Base-by-base conservation (phyloP, 2,329 filamentous ascomycete genomes). In the Pezicula rhizophila region DNA sequence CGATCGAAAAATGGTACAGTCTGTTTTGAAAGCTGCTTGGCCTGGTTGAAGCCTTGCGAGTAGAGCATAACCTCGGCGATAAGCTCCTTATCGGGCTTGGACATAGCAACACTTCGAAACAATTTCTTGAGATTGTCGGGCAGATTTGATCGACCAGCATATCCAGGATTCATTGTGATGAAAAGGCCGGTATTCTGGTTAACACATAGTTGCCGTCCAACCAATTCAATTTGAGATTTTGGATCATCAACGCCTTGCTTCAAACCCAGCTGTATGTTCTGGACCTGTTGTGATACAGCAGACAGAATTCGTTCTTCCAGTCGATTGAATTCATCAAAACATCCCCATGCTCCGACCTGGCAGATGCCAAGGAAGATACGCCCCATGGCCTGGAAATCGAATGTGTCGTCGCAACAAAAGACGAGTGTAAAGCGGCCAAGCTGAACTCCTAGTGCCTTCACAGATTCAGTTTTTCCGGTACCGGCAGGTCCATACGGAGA, bases 41-140 rank as follows among this genome's bases (percentile, higher is more conserved):
- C 93, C 67, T 96, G 89, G 61, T 89, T 95, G 76, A 99, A 99
- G 64, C 93, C 93, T 68, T 99, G 93, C 1, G 95, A 99, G 77
- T 96, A 99, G 33, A 99, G 82, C 95, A 99, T 99, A 62, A 99
- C 93, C 73, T 99, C 93, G 33, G 93, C 90, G 70, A 99, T 99
- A 50, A 99, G 85, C 69, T 99, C 95, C 70, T 99, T 99, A 75
- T 99, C 95, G 1, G 93, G 93, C 70, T 97, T 99, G 10, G 93
- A 99, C 93, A 99, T 99, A 54, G 93, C 93, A 45, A 99, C 91
- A 63, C 93, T 99, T 65, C 95, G 85, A 82, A 99, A 99, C 37
- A 99, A 76, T 71, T 99, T 99, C 82, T 99, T 99, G 73, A 99
- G 70, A 67, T 99, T 99, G 71, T 99, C 93, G 2, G 93, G 93